Evolutionary conservation across 1,284 basidiomycete species (phyloP), one percentile per base, ranked within the genome.

Genomic region (Tilletia walkeri): DNA sequence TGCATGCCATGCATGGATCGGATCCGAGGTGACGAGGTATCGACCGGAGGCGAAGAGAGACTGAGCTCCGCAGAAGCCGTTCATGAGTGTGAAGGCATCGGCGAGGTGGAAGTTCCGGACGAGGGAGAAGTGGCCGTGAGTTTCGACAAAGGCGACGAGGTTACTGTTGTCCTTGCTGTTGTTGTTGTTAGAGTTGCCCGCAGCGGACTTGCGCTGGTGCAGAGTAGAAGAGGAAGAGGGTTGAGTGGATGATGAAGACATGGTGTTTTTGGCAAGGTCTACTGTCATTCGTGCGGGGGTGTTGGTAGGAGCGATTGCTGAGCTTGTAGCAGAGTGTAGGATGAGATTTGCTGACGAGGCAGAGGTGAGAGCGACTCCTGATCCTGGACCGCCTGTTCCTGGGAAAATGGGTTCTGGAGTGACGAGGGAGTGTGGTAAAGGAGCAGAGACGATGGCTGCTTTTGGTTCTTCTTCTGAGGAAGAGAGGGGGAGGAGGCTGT

Each of bases 81-180:
- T 99, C 91, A 96, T 95, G 76, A 99, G 93, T n/a, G 95, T 99
- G 80, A 99, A 94, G 61, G 96, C 88, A 86, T 99, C 95, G 78
- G 95, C 95, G 47, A 99, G 89, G 71, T 95, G 93, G 84, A 99
- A 99, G 85, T 98, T 99, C 78, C 76, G 80, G 1, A 83, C 82
- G 14, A 83, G 76, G 34, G 76, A 79, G 66, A 83, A 83, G 66
- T 83, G 82, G n/a, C 82, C 82, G 38, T 76, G 73, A 4, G 81
- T 82, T 69, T 83, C 82, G 63, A 83, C 70, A 38, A 83, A 83
- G 45, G 76, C 75, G 74, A 77, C 72, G 63, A 83, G 72, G 59
- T 80, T 73, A 38, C 53, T 68, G 56, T 71, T 71, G 41, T 7
- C 41, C 1, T 67, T 67, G 20, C 70, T 67, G 30, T 30, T 3